phyloP scores from a whole-genome alignment of 163 green algal genomes.

The Scenedesmus sp. region DNA sequence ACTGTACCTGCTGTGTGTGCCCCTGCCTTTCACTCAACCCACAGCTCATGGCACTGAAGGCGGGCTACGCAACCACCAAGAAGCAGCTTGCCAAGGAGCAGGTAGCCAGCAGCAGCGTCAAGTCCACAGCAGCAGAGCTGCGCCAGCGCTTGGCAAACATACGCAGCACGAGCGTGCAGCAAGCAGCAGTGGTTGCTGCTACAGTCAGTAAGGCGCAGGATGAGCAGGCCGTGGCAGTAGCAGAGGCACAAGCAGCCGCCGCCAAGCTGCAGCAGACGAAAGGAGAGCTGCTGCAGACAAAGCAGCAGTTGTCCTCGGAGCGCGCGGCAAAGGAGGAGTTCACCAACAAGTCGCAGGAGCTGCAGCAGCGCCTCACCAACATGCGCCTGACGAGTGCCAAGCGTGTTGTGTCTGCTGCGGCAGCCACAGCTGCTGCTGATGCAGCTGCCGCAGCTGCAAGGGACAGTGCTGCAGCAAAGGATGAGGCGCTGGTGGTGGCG shows the following conservation, averaged over 20 bases:
- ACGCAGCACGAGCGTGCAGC: not conserved
- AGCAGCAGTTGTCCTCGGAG: slow-evolving; percentile 30
- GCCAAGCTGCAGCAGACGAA: not conserved
- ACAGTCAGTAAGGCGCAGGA: not conserved
- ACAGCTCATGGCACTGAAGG: slow-evolving; percentile 8
- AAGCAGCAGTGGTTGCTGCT: not conserved
- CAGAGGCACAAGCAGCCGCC: not conserved
- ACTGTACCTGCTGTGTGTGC: not conserved
- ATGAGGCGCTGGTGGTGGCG: not conserved
- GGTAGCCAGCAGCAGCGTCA: not conserved
- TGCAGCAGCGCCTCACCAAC: slow-evolving; percentile 31
- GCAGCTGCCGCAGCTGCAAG: not conserved
- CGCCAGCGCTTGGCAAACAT: slow-evolving; percentile 28
- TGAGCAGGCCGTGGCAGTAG: not conserved
- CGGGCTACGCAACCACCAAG: not conserved
- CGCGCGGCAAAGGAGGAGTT: not conserved
- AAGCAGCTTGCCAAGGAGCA: slow-evolving; percentile 29
- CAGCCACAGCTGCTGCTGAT: not conserved
- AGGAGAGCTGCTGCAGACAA: not conserved
- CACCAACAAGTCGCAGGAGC: not conserved
- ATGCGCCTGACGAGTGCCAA: not conserved
- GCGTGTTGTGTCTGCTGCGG: not conserved
- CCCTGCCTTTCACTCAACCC: not conserved
- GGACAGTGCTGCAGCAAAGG: not conserved
- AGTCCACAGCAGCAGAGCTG: slow-evolving; percentile 19